phyloP scores from a whole-genome alignment of 352 stramenopile species.

The Globisporangium paroecandrum region DNA sequence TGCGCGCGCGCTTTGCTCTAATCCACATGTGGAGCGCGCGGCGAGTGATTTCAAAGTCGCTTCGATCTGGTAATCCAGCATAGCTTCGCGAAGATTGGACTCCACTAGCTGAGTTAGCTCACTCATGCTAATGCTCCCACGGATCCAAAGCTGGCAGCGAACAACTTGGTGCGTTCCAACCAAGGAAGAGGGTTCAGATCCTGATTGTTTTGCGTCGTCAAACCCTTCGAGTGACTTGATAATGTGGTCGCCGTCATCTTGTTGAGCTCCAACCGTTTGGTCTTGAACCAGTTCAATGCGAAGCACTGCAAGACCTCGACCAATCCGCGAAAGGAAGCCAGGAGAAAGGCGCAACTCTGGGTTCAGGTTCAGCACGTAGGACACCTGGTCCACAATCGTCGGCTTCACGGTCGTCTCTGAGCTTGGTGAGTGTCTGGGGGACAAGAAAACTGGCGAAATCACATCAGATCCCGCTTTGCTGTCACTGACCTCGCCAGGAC shows the following conservation, averaged over 20 bases:
- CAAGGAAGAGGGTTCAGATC: neutral
- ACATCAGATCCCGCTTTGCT: neutral
- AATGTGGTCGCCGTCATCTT: neutral
- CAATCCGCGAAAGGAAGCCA: slow-evolving; percentile 68
- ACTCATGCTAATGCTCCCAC: slow-evolving; percentile 50
- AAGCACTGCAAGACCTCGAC: slow-evolving; percentile 74
- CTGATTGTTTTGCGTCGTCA: slow-evolving; percentile 2
- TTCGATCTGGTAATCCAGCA: slow-evolving; percentile 83
- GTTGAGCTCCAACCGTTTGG: neutral
- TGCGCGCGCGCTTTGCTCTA: neutral
- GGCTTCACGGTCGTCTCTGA: neutral
- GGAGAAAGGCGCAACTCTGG: slow-evolving; percentile 73
- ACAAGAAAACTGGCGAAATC: slow-evolving; percentile 22
- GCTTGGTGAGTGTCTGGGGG: neutral
- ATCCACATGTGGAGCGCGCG: neutral
- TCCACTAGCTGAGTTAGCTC: slow-evolving; percentile 66
- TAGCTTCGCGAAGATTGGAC: slow-evolving; percentile 64
- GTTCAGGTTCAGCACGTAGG: slow-evolving; percentile 83
- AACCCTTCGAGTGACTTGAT: slow-evolving; percentile 20
- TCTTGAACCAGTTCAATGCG: slow-evolving; percentile 51
- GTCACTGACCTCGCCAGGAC: neutral
- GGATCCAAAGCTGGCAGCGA: slow-evolving; percentile 70
- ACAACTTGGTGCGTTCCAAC: slow-evolving; percentile 9
- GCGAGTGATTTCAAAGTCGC: slow-evolving; percentile 31
- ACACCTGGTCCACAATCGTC: slow-evolving; percentile 32